phyloP scores from a whole-genome alignment of 306 rosid species.

The Vachellia collinsii region DNA sequence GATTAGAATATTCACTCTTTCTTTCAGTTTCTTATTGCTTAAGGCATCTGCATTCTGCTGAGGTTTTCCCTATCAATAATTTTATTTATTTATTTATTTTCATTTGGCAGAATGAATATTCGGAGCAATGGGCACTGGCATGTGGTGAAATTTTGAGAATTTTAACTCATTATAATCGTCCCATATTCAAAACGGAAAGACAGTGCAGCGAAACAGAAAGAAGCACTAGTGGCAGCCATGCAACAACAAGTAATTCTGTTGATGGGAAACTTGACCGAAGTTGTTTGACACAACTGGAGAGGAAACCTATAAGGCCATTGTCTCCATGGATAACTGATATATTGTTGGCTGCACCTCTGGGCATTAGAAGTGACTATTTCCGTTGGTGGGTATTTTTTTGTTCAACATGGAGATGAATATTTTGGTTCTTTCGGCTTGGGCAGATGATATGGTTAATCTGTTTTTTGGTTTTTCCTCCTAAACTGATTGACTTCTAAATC shows the following conservation, averaged over 20 bases:
- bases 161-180: constrained; percentile 97
- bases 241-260: constrained; percentile 71
- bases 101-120: constrained; percentile 77
- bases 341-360: constrained; percentile 90
- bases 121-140: constrained; percentile 99
- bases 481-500: not conserved
- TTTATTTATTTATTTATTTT: constrained; percentile 26
- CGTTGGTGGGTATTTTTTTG: constrained; percentile 75
- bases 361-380: constrained; percentile 92
- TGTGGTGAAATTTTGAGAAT: constrained; percentile 95
- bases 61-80: not conserved
- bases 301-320: constrained; percentile 85
- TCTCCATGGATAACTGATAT: constrained; percentile 98
- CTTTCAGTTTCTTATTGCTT: constrained; percentile 9
- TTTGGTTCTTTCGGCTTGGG: constrained; percentile 23
- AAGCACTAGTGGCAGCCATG: constrained; percentile 83
- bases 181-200: constrained; percentile 76
- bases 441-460: not conserved
- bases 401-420: not conserved
- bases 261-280: constrained; percentile 44
- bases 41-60: constrained; percentile 1
- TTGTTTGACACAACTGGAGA: constrained; percentile 69
- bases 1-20: constrained; percentile 2
- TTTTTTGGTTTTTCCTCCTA: constrained; percentile 15
- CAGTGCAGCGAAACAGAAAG: constrained; percentile 74